Base-by-base conservation (phyloP, 2,329 filamentous ascomycete genomes). In the Apiospora sp. region DNA sequence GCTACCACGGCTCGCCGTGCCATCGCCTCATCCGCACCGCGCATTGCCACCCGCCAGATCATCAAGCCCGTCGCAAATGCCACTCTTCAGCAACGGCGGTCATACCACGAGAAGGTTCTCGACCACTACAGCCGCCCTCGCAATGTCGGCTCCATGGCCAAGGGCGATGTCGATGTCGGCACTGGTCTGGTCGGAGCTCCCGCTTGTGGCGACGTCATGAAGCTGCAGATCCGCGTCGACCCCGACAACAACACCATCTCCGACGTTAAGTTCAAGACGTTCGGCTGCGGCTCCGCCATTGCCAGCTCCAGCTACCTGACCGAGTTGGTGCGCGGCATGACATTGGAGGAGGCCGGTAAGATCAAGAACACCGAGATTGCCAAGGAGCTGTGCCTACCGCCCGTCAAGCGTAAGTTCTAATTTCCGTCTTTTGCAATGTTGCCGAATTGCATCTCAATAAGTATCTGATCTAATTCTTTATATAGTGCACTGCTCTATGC, bases 321-420 rank as follows among this genome's bases (percentile, higher is more conserved):
- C 12, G 95, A 98, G 84, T 87, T 99, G 73, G 95, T 99, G 75
- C 91, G 94, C 75, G 96, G 96, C 74, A 99, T 98, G 96, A 97
- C 93, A 19, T 85, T 99, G 76, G 96, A 99, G 79, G 94, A 99
- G 82, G 96, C 97, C 46, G 92, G 92, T 71, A 92, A 93, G 85
- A 94, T 99, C 79, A 93, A 94, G 86, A 99, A 99, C 85, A 98
- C 96, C 4, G 95, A 99, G 85, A 99, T 99, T 81, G 96, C 96
- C 49, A 97, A 97, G 87, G 97, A 99, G 86, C 84, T 95, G 73
- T 95, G 93, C 79, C 83, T 94, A 79, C 93, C 93, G 46, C 93
- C 93, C 71, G 93, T 96, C 72, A 94, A 95, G 84, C 81, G 92
- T 93, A 83, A 85, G 90, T 77, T 46, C 58, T 64, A 27, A 49